Base-by-base conservation (phyloP, 164 flowering plant genomes). In the Vitis rupestris region DNA sequence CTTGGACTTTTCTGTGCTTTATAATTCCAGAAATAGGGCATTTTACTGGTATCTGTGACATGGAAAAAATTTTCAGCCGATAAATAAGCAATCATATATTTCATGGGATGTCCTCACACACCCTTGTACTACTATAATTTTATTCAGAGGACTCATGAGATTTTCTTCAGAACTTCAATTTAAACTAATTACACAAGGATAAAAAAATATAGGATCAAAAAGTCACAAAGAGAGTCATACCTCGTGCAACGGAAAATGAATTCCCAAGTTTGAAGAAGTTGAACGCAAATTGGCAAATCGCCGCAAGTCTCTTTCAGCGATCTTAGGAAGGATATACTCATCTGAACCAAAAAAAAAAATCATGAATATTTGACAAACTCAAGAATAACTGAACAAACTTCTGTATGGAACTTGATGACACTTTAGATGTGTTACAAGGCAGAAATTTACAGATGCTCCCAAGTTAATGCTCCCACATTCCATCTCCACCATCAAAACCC, bases 311-410 rank as follows among this genome's bases (percentile, higher is more conserved):
- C 96, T 86, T 79, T 95, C 99, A 60, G 93, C 97, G 70, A 92
- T 88, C 84, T 87, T 92, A 0, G 99, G 97, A 74, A 95, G 93
- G 70, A 92, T 92, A 61, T 92, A 92, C 74, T 92, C 99, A 81
- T 95, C 98, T 92, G 78, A 66, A 47, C 69, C 67, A 74, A 27
- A 16, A 58, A 63, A 53, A 49, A 50, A n/a, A 9, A 23, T 31
- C 37, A 3, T 31, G 37, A 31, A 3, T 3, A 37, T 15, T 12
- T 59, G 16, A n/a, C 63, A 66, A 17, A 48, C 29, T 7, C 49
- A 66, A 17, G 63, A 66, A 51, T 66, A 16, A 4, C 53, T 11
- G 14, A 10, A 54, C 2, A 37, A 49, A 7, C 19, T 8, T 23
- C 63, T 51, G 0, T 15, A 49, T 14, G 15, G 15, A 13, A 13